Percentiles rank a stretch among this genome's conserved stretches.
Conservation (phyloP, 2,329 filamentous ascomycete genomes). For the Pestalotiopsis sp. region DNA sequence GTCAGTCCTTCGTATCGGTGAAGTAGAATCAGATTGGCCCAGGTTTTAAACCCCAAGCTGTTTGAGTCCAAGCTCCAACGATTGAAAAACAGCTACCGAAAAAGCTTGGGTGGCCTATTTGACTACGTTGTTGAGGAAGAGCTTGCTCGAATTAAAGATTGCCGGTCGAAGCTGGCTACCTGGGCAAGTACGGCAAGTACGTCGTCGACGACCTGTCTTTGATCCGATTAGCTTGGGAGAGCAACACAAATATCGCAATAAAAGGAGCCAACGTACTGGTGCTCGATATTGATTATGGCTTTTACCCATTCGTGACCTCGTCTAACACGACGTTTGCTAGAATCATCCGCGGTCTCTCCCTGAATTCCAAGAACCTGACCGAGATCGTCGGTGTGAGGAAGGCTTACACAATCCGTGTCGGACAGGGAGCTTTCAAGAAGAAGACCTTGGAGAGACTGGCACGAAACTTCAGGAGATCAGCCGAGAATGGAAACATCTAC, state of each 20-base stretch:
- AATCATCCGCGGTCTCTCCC: conserved; percentile 59
- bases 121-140: conserved; percentile 71
- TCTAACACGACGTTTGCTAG: conserved; percentile 61
- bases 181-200: conserved; percentile 35
- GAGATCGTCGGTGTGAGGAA: conserved; percentile 66
- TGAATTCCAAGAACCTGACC: conserved; percentile 57
- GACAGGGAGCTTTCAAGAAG: conserved; percentile 65
- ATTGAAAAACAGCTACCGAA: conserved; percentile 65
- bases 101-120: conserved; percentile 57
- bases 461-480: conserved; percentile 42
- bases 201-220: conserved; percentile 69
- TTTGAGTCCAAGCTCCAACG: conserved; percentile 69
- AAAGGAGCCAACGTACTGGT: conserved; percentile 55
- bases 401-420: conserved; percentile 62
- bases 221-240: conserved; percentile 58
- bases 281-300: conserved; percentile 61
- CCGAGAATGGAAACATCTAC: conserved; percentile 33
- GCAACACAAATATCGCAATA: conserved; percentile 57
- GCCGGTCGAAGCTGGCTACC: conserved; percentile 57
- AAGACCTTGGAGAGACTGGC: conserved; percentile 44
- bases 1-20: conserved; percentile 28
- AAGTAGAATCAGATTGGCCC: conserved; percentile 66
- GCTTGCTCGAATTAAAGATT: conserved; percentile 58
- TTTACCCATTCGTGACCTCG: conserved; percentile 61
- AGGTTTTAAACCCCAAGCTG: conserved; percentile 65